These are phyloP conservation scores for Coleophoma crateriformis DNA, from an alignment of 2,329 filamentous ascomycete species.

Conservation along the genomic window DNA sequence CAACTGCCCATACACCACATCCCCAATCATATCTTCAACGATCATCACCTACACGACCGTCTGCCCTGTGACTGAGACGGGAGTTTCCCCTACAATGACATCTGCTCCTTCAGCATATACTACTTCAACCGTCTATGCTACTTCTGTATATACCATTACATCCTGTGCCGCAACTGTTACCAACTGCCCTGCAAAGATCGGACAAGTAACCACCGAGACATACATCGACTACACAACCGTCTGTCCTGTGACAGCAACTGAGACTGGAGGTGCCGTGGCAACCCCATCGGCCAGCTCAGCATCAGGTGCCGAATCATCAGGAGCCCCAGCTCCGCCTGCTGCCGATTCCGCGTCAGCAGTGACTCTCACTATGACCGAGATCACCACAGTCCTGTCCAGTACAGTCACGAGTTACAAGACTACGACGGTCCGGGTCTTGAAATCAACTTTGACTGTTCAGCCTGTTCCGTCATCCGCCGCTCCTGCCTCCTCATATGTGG, in stretches of 20 bases:
- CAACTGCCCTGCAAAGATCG: conserved; percentile 18
- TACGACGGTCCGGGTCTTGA: conserved; percentile 1
- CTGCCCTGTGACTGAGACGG: conserved; percentile 29
- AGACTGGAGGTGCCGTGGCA: background rate
- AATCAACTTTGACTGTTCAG: conserved; percentile 4
- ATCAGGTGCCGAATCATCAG: background rate
- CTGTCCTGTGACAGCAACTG: conserved; percentile 14
- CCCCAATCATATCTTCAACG: conserved; percentile 44
- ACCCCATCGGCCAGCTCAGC: background rate
- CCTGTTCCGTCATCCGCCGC: background rate
- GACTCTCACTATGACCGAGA: conserved; percentile 3
- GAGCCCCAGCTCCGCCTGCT: too few relatives aligned
- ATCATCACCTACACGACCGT: conserved; percentile 37
- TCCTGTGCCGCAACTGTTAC: conserved; percentile 21
- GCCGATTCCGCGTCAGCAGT: background rate
- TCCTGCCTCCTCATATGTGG: background rate
- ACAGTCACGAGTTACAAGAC: conserved; percentile 9
- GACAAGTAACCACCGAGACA: conserved; percentile 18
- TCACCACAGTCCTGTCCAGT: conserved; percentile 11
- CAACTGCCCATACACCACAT: conserved; percentile 41
- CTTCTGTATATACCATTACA: conserved; percentile 29
- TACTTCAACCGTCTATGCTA: conserved; percentile 44
- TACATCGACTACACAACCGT: conserved; percentile 19
- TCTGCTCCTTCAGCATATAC: conserved; percentile 14
- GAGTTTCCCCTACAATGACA: conserved; percentile 12